Base-by-base conservation (phyloP, 192 early-diverging fungal genomes). In the Gryganskiella cystojenkinii region DNA sequence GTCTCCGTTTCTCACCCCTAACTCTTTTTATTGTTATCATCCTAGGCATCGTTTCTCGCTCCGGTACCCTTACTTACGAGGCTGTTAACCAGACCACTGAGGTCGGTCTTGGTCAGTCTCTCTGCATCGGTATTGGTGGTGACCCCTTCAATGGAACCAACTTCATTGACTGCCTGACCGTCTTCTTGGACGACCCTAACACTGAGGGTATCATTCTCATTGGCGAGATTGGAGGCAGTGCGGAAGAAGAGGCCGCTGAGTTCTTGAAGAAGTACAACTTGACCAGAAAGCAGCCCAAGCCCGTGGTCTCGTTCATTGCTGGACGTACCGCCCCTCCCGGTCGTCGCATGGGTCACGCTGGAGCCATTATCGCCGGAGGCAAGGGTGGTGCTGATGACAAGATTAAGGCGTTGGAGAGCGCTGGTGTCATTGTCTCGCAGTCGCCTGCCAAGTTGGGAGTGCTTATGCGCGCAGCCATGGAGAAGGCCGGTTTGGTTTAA, bases 71-170 rank as follows among this genome's bases (percentile, higher is more conserved):
- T 59, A 99, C 98, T 55, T 99, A 99, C 84, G 98, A 99, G 83
- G 98, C 98, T 43, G 98, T 98, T 69, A 91, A 94, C 80, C 98
- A 99, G 87, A 99, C 98, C 24, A 98, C 98, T 8, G 90, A 91
- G 65, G 95, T 91, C 24, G 93, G 94, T 59, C 90, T 99, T 30
- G 98, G 98, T 49, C 98, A 99, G 86, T 92, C 96, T 33, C 87
- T 98, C 56, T 97, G 95, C 85, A 85, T 98, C 45, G 98, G 98
- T 74, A 99, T 99, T 81, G 98, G 98, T 57, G 98, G 98, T 80
- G 98, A 99, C 73, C 98, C 98, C n/a, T 98, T 99, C 89, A 98
- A 98, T 84, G 98, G 98, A 61, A 96, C 98, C 79, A 99, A 99
- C 91, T 99, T 99, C 72, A 91, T 99, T 66, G 97, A 99, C 85